phyloP scores from a whole-genome alignment of 2,329 filamentous ascomycete species.

The Aspergillus sp. region DNA sequence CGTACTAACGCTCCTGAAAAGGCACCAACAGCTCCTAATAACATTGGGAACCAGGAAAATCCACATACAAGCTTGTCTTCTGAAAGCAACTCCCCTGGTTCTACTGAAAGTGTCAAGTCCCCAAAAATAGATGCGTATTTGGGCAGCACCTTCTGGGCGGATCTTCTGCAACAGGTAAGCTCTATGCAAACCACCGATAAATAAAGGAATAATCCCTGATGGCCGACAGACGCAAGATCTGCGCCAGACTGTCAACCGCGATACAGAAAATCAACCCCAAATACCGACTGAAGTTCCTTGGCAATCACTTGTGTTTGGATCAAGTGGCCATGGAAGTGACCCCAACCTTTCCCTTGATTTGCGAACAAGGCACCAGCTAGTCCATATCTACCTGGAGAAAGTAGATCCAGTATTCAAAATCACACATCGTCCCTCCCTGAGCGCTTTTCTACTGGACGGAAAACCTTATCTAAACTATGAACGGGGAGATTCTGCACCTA shows the following conservation, averaged over 20 bases:
- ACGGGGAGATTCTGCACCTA: constrained; percentile 19
- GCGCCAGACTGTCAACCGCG: neutral
- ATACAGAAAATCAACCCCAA: too few species aligned
- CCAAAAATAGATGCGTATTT: constrained; percentile 6
- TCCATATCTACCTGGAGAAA: constrained; percentile 20
- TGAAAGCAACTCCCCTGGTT: too few species aligned
- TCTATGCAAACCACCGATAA: neutral
- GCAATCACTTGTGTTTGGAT: too few species aligned
- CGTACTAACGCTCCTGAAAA: constrained; percentile 1
- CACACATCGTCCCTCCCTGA: constrained; percentile 23
- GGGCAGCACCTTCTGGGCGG: constrained; percentile 20
- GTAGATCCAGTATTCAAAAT: constrained; percentile 30
- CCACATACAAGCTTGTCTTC: too few species aligned
- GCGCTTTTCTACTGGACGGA: constrained; percentile 17
- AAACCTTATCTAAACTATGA: constrained; percentile 26
- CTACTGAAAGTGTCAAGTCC: too few species aligned
- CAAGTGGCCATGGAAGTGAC: too few species aligned
- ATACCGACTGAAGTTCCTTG: too few species aligned
- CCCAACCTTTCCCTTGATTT: neutral
- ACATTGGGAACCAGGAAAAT: too few species aligned
- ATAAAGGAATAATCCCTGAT: too few species aligned
- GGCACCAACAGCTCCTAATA: constrained; percentile 1
- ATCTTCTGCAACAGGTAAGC: constrained; percentile 21
- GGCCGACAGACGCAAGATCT: neutral
- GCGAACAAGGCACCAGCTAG: constrained; percentile 8